Base-by-base conservation (phyloP, 1,284 basidiomycete species). In the Vanrija pseudolonga region DNA sequence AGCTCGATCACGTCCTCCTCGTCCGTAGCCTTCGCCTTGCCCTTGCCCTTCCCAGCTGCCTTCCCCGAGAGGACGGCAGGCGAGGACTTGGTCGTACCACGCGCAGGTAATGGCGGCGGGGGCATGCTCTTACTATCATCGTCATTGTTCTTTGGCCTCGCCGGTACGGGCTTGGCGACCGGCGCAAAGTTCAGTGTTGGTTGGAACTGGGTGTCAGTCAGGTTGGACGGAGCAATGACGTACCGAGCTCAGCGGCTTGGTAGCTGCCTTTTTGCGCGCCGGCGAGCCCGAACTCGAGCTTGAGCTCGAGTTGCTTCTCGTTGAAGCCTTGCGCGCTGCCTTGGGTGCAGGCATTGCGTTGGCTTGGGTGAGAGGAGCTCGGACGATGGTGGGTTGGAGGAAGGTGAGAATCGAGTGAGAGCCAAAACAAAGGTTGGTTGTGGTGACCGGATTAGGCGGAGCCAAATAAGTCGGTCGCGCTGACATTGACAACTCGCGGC, bases 11-110 rank as follows among this genome's bases (percentile, higher is more conserved):
- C 47, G n/a, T 54, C 47, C 14, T 40, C 46, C 8, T 52, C 48
- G 9, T 24, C 44, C 17, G 22, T 17, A 15, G n/a, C 28, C 23
- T 51, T 41, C 6, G 42, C 70, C 57, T 75, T 77, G 51, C 68
- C 79, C 64, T 82, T 86, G 38, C 70, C 77, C 65, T 44, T 50
- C 4, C 44, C 41, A 32, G 19, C 50, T 9, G n/a, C 48, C 7
- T 42, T 26, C 26, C 32, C 32, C 24, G 26, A 22, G 23, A 11
- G 2, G 26, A n/a, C 18, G 7, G 47, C 12, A 0, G 28, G 11
- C 9, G 38, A 41, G 19, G 26, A 18, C n/a, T 46, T 45, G 3
- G 15, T 20, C 6, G n/a, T 26, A 12, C 12, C 12, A 3, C 24
- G 17, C 4, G 49, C 2, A 1, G 59, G 56, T 0, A 54, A 2